These are phyloP conservation scores for Aspergillus pseudonomiae DNA, from an alignment of 2,329 filamentous ascomycete genomes.

Conservation along the genomic window DNA sequence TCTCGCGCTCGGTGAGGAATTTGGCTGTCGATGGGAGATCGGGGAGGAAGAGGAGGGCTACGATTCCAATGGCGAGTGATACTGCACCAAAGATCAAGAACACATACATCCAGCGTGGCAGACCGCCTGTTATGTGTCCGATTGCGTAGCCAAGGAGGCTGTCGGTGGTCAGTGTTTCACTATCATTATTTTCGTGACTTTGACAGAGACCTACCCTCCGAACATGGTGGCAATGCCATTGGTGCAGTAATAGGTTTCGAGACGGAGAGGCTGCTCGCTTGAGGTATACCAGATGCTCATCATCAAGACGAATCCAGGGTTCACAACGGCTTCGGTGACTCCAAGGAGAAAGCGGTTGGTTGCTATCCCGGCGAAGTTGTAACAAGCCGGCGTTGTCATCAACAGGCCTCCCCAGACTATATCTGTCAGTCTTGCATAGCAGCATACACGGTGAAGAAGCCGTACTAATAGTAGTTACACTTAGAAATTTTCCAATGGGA, in stretches of 20 bases:
- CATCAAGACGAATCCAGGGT: constrained; percentile 55
- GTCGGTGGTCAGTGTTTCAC: no score
- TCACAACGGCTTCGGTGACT: constrained; percentile 52
- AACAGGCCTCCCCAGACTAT: constrained; percentile 48
- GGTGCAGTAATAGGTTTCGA: constrained; percentile 60
- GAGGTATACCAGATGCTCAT: constrained; percentile 56
- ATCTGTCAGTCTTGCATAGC: neutral
- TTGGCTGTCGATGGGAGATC: constrained; percentile 50
- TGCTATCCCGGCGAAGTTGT: constrained; percentile 49
- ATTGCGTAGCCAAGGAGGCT: constrained; percentile 60
- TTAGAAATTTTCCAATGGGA: constrained; percentile 51
- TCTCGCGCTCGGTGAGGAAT: constrained; percentile 46
- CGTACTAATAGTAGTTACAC: constrained; percentile 41
- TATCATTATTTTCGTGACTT: neutral
- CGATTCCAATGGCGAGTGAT: constrained; percentile 41
- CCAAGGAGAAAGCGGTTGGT: constrained; percentile 52
- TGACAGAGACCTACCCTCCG: constrained; percentile 47
- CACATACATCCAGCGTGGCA: constrained; percentile 59
- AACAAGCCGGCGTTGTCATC: constrained; percentile 48
- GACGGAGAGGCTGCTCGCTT: constrained; percentile 54
- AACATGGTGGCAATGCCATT: constrained; percentile 66
- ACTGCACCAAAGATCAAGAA: constrained; percentile 58
- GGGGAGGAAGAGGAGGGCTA: constrained; percentile 44
- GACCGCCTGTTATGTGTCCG: constrained; percentile 58
- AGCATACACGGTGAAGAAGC: rapidly evolving